These are phyloP conservation scores for Papiliotrema terrestris DNA, from an alignment of 1,284 basidiomycete genomes.

Conservation along the genomic window DNA sequence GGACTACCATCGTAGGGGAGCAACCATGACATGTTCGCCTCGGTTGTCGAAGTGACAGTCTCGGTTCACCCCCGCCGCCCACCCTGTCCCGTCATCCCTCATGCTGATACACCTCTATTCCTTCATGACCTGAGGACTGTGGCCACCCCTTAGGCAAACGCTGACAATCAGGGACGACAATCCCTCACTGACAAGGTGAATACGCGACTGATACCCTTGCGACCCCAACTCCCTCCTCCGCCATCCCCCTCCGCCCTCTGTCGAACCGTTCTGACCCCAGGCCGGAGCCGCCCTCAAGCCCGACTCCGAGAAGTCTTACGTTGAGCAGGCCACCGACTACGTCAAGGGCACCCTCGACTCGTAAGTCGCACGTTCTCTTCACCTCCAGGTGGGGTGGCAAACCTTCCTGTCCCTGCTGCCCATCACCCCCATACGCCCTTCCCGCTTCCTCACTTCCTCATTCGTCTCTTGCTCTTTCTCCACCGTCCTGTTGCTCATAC, in stretches of 20 bases:
- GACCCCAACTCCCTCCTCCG: no score
- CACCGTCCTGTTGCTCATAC: background rate
- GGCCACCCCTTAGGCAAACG: no score
- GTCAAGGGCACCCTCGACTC: slow-evolving; percentile 40
- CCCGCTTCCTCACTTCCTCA: background rate
- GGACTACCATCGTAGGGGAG: no score
- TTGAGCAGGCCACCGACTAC: slow-evolving; percentile 42
- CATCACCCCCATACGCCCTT: background rate
- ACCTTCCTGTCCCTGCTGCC: background rate
- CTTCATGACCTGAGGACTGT: no score
- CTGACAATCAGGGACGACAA: slow-evolving; percentile 35
- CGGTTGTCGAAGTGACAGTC: no score
- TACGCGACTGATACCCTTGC: no score
- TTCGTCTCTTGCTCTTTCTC: background rate
- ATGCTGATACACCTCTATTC: no score
- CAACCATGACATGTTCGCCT: no score
- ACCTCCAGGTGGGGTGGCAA: background rate
- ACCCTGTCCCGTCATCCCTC: no score
- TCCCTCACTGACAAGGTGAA: slow-evolving; percentile 45
- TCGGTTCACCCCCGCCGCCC: no score
- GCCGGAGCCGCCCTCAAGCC: slow-evolving; percentile 38
- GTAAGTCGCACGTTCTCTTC: slow-evolving; percentile 10
- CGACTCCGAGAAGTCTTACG: slow-evolving; percentile 45
- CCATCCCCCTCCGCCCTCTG: no score
- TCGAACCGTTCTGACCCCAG: no score